Conservation (phyloP, 345 rosid genomes). For the Populus nigra region DNA sequence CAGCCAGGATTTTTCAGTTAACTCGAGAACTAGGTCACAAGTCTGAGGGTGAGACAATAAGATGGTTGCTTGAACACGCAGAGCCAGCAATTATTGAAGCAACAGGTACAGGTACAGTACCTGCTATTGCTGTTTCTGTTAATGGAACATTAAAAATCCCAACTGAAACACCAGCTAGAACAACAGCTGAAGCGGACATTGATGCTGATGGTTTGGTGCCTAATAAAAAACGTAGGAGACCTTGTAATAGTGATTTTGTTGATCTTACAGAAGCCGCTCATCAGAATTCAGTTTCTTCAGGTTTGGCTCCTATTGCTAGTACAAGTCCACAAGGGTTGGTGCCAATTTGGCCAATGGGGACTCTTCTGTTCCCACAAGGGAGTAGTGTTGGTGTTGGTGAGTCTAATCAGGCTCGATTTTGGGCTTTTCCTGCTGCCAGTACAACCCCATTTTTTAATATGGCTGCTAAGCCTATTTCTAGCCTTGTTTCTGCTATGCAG, state of each 20-base stretch:
- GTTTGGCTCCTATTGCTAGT: constrained; percentile 48
- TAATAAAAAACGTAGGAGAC: constrained; percentile 46
- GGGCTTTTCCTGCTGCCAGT: constrained; percentile 48
- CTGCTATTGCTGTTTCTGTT: constrained; percentile 76
- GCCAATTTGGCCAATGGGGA: constrained; percentile 56
- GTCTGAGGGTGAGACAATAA: constrained; percentile 75
- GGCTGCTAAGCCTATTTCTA: constrained; percentile 39
- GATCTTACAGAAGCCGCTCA: constrained; percentile 33
- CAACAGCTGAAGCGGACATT: constrained; percentile 24
- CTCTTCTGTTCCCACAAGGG: constrained; percentile 20
- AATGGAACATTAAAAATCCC: constrained; percentile 71
- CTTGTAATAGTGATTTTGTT: constrained; percentile 43
- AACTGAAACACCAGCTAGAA: constrained; percentile 35
- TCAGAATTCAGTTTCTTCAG: constrained; percentile 46
- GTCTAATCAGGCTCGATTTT: constrained; percentile 44
- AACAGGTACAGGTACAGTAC: constrained; percentile 70
- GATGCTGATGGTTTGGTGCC: constrained; percentile 27
- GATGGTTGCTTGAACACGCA: constrained; percentile 67
- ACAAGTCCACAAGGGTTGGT: constrained; percentile 36
- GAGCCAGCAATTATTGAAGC: constrained; percentile 75
- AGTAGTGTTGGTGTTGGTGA: constrained; percentile 19
- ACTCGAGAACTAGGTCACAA: constrained; percentile 73
- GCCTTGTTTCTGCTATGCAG: constrained; percentile 34
- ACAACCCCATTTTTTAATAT: constrained; percentile 43
- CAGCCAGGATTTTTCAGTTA: constrained; percentile 79